Conservation (phyloP, 2,329 filamentous ascomycete genomes). For the Delphinella strobiligena region DNA sequence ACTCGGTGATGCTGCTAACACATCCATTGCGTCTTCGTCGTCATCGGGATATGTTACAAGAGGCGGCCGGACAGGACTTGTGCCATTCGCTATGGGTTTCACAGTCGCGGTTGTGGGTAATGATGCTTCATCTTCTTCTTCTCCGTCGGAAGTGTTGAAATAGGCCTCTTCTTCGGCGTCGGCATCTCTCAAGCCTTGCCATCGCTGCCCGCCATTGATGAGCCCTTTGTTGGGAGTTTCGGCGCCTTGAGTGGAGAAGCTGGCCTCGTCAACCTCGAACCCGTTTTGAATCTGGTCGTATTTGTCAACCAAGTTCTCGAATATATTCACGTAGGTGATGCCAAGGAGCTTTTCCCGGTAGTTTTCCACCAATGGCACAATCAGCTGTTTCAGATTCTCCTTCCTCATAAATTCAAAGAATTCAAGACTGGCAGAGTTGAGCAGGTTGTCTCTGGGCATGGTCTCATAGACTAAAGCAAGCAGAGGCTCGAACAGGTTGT, state of each 20-base stretch:
- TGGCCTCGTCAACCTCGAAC: constrained; percentile 44
- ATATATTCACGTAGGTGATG: constrained; percentile 76
- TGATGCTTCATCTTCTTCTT: constrained; percentile 50
- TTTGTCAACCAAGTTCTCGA: constrained; percentile 59
- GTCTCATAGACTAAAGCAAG: constrained; percentile 73
- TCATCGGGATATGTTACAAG: constrained; percentile 90
- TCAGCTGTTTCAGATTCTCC: constrained; percentile 67
- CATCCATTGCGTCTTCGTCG: constrained; percentile 50
- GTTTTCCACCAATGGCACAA: constrained; percentile 72
- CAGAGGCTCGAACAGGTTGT: constrained; percentile 71
- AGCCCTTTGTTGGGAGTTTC: constrained; percentile 33
- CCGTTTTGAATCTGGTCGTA: constrained; percentile 69
- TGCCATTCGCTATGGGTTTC: constrained; percentile 37
- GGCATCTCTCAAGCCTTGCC: constrained; percentile 63
- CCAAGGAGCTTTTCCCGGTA: constrained; percentile 65
- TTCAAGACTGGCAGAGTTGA: constrained; percentile 88
- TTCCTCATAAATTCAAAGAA: constrained; percentile 80
- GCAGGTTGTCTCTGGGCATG: constrained; percentile 81
- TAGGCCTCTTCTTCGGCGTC: constrained; percentile 86
- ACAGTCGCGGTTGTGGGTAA: constrained; percentile 18
- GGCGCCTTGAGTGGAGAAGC: constrained; percentile 60
- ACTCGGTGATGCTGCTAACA: constrained; percentile 19
- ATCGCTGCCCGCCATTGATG: constrained; percentile 47
- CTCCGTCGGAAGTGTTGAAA: constrained; percentile 80
- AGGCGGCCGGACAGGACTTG: constrained; percentile 54